Percentiles rank a stretch among this genome's conserved stretches.
Evolutionary conservation across 139 green algal genomes (phyloP).

Genomic region (Tetradesmus obliquus): DNA sequence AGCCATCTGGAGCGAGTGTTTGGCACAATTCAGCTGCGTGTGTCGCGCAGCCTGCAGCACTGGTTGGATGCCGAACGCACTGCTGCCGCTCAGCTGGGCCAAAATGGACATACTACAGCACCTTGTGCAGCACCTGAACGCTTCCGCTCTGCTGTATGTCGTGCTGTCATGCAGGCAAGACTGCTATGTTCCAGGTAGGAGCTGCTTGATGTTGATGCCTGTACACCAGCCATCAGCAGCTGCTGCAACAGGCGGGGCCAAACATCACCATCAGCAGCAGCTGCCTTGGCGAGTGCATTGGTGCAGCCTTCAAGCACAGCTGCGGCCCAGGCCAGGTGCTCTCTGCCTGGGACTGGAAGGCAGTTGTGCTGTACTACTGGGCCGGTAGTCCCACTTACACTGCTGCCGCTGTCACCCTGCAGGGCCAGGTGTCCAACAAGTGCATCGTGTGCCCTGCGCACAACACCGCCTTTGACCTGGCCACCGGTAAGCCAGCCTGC

Average conservation of each 20-base stretch:
- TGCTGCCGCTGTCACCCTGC: not conserved
- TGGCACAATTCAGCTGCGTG: not conserved
- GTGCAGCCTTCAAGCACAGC: not conserved
- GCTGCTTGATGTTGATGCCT: not conserved
- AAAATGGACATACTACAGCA: no score
- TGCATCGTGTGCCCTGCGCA: constrained; percentile 84
- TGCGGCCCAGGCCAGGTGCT: not conserved
- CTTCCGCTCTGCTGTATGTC: not conserved
- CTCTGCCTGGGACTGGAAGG: not conserved
- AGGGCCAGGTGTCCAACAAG: constrained; percentile 57
- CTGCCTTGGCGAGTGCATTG: no score
- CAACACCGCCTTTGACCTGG: constrained; percentile 79
- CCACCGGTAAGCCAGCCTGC: constrained; percentile 20
- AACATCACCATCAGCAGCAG: not conserved
- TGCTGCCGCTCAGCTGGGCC: not conserved
- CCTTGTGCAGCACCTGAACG: not conserved
- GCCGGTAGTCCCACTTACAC: not conserved
- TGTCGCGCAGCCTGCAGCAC: not conserved
- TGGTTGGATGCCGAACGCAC: not conserved
- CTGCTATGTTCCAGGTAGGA: constrained; percentile 42
- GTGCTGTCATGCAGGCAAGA: constrained; percentile 29
- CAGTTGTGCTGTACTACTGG: not conserved
- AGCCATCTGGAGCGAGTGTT: not conserved
- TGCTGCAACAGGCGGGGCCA: not conserved
- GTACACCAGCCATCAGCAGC: not conserved